These are phyloP conservation scores for Apostasia shenzhenica DNA, from an alignment of 106 monocot species.

Conservation along the genomic window DNA sequence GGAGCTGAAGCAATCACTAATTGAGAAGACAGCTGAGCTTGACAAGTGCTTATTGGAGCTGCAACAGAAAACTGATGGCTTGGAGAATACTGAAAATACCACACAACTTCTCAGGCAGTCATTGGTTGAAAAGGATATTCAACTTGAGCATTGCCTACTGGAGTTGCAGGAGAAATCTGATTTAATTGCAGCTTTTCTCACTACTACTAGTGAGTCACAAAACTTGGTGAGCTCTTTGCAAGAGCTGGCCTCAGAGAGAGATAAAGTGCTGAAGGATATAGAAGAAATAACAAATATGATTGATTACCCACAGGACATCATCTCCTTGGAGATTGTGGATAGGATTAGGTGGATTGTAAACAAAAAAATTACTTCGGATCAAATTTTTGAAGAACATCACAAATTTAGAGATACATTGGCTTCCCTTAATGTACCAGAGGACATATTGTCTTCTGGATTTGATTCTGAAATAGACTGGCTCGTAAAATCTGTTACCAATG, in stretches of 20 bases:
- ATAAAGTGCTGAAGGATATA: slow-evolving; percentile 41
- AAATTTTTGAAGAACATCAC: slow-evolving; percentile 13
- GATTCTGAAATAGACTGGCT: slow-evolving; percentile 45
- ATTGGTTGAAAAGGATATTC: slow-evolving; percentile 29
- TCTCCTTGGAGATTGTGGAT: slow-evolving; percentile 36
- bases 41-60: slow-evolving; percentile 51
- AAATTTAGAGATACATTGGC: slow-evolving; percentile 40
- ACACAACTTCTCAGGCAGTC: slow-evolving; percentile 17
- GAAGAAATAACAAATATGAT: slow-evolving; percentile 34
- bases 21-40: slow-evolving; percentile 44
- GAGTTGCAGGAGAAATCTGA: slow-evolving; percentile 27
- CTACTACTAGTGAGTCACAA: slow-evolving; percentile 14
- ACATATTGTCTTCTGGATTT: slow-evolving; percentile 28
- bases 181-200: neutral
- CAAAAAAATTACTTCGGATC: slow-evolving; percentile 33
- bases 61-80: slow-evolving; percentile 36
- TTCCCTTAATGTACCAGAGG: slow-evolving; percentile 42
- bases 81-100: slow-evolving; percentile 14
- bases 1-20: slow-evolving; percentile 42
- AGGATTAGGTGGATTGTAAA: slow-evolving; percentile 60
- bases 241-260: slow-evolving; percentile 34
- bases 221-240: slow-evolving; percentile 49
- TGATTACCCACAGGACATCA: slow-evolving; percentile 33
- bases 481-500: slow-evolving; percentile 16
- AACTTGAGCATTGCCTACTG: slow-evolving; percentile 38